Evolutionary conservation across 176 grass and related monocot genomes (phyloP).

Genomic region (Rhynchospora breviuscula): DNA sequence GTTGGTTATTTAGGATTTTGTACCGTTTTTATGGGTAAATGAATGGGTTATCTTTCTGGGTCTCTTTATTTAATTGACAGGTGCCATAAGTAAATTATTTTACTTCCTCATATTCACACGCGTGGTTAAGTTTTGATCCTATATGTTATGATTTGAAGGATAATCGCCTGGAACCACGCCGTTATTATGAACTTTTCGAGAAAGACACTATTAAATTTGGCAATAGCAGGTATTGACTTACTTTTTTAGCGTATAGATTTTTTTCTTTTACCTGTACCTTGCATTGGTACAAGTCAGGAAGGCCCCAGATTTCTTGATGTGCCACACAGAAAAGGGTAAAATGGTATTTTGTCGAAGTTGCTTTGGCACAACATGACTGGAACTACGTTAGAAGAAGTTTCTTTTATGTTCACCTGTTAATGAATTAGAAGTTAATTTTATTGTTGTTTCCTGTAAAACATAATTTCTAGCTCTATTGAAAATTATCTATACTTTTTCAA

Average conservation of each 20-base stretch:
- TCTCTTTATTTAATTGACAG: not conserved
- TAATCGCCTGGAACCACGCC: conserved; percentile 65
- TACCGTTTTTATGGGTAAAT: not conserved
- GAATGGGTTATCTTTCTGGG: not conserved
- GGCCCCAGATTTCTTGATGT: not conserved
- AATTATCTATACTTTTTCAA: conserved; percentile 12
- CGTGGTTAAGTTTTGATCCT: not conserved
- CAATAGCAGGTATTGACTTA: conserved; percentile 68
- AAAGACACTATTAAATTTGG: conserved; percentile 94
- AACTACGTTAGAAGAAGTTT: not conserved
- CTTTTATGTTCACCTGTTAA: not conserved
- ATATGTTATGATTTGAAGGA: conserved; percentile 43
- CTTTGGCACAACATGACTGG: not conserved
- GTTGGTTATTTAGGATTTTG: too few relatives aligned
- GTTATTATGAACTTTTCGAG: conserved; percentile 95
- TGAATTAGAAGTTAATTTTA: not conserved
- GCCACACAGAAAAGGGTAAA: not conserved
- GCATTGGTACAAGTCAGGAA: not conserved
- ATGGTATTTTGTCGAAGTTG: not conserved
- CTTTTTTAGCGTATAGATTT: not conserved
- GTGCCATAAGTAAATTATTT: not conserved
- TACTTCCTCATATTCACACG: not conserved
- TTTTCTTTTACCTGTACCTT: not conserved
- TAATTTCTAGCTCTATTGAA: not conserved
- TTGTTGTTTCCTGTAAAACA: not conserved